Percentiles rank a stretch among this genome's conserved stretches.
Conservation (phyloP, 345 rosid species). For the Kernera saxatilis region DNA sequence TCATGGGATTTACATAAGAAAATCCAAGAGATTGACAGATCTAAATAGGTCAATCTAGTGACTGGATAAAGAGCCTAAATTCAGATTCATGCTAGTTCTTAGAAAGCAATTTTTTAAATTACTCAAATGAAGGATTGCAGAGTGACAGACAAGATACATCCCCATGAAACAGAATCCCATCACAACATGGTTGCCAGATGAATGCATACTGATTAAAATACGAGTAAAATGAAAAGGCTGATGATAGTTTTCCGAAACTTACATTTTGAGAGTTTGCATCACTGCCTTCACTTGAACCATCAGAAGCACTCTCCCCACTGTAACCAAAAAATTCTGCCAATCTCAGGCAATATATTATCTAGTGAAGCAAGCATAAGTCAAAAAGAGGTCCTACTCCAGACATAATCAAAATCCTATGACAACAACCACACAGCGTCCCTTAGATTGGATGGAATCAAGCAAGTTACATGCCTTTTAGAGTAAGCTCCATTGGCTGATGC, state of each 20-base stretch:
- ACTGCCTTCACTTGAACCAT: constrained; percentile 97
- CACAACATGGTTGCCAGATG: background rate
- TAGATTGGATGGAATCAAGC: background rate
- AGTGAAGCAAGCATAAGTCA: background rate
- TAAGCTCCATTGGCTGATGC: constrained; percentile 76
- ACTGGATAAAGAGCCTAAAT: background rate
- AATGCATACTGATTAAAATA: background rate
- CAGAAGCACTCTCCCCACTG: constrained; percentile 91
- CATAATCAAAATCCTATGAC: background rate
- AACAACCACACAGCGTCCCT: background rate
- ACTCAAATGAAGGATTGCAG: background rate
- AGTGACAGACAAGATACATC: background rate
- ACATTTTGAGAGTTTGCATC: constrained; percentile 90
- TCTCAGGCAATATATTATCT: constrained; percentile 25
- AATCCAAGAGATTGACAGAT: background rate
- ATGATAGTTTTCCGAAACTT: constrained; percentile 29
- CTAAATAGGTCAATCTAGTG: constrained; percentile 3
- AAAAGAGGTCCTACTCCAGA: background rate
- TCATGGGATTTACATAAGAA: background rate
- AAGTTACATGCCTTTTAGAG: constrained; percentile 68
- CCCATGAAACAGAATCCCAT: background rate
- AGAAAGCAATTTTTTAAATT: background rate
- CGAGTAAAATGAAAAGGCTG: background rate
- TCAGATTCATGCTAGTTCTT: constrained; percentile 12
- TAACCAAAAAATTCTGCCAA: constrained; percentile 15